Evolutionary conservation across 495 filamentous ascomycete species (phyloP), one percentile per base, ranked within the genome.

Genomic region (Lepraria neglecta): DNA sequence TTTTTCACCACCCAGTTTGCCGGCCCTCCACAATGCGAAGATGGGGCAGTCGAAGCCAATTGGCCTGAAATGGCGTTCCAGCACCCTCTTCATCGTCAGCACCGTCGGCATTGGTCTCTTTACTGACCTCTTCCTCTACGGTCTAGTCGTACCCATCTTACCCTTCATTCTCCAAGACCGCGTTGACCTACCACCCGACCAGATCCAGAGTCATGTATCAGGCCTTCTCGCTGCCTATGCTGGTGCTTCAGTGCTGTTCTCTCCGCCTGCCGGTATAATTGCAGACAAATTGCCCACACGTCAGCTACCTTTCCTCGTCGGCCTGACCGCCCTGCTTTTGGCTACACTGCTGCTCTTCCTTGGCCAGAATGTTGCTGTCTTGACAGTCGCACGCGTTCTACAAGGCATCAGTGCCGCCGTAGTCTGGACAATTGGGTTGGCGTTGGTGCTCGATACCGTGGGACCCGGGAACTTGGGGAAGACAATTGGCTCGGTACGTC

Each of bases 101-200:
- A 86, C 85, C 14, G 79, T 87, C 14, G 82, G 77, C 56, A 73
- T 85, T 43, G 85, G 80, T 19, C 76, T 83, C 1, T 88, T 88
- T 69, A 85, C 82, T 0, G 83, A 87, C 69, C 69, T 85, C 63
- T 80, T 81, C 62, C 71, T 80, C 27, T 81, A 78, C 74, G 82
- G 82, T 64, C 69, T 87, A 56, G 75, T 87, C 38, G 80, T 87
- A 1, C 85, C 85, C 1, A 78, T 87, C 54, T 72, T 87, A 52
- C 85, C 85, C 24, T 87, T 79, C 61, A 79, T 86, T 58, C 77
- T 87, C 1, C 59, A 71, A 28, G 75, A 76, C 44, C 78, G 83
- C 14, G 72, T 86, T 43, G 56, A 73, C 31, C 57, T 86, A 11
- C 78, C 82, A 0, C 73, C 75, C 19, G 58, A 74, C 11, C 63